Evolutionary conservation across 2,329 filamentous ascomycete species (phyloP).

Genomic region (Herpotrichia juniperi): DNA sequence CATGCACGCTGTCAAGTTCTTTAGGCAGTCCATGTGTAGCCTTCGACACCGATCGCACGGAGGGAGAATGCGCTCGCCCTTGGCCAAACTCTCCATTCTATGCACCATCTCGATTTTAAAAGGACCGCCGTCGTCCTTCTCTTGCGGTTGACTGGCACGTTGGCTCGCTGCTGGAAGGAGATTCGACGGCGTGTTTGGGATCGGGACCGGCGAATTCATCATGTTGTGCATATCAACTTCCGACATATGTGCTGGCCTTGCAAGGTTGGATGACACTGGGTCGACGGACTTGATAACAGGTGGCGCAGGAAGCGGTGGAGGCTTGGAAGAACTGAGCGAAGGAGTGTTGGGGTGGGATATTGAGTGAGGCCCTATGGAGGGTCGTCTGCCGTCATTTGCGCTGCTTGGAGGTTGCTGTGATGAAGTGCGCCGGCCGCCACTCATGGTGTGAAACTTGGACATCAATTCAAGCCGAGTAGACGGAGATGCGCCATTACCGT

Average conservation of each 20-base stretch:
- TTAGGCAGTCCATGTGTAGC: slow-evolving; percentile 80
- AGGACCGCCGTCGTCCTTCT: slow-evolving; percentile 63
- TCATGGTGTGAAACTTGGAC: slow-evolving; percentile 67
- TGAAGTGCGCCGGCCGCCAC: slow-evolving; percentile 53
- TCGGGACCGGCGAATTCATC: slow-evolving; percentile 57
- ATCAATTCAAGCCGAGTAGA: slow-evolving; percentile 65
- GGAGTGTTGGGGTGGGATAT: slow-evolving; percentile 34
- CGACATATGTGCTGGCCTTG: slow-evolving; percentile 33
- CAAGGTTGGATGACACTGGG: slow-evolving; percentile 17
- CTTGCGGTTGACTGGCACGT: slow-evolving; percentile 44
- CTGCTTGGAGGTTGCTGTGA: slow-evolving; percentile 36
- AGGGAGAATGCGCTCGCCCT: slow-evolving; percentile 77
- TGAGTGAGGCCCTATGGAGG: slow-evolving; percentile 33
- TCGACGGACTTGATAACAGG: slow-evolving; percentile 12
- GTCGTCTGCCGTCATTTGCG: slow-evolving; percentile 28
- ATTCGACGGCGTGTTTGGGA: slow-evolving; percentile 60
- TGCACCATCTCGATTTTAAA: slow-evolving; percentile 72
- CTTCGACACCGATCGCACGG: slow-evolving; percentile 84
- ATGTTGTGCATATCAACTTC: slow-evolving; percentile 49
- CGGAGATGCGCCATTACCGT: slow-evolving; percentile 60
- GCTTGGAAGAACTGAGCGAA: slow-evolving; percentile 30
- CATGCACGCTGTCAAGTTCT: slow-evolving; percentile 84
- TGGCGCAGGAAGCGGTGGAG: slow-evolving; percentile 25
- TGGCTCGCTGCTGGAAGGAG: slow-evolving; percentile 55
- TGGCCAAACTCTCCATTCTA: slow-evolving; percentile 75